These are phyloP conservation scores for Alternaria brassicicola DNA, from an alignment of 2,329 filamentous ascomycete genomes.

Conservation along the genomic window DNA sequence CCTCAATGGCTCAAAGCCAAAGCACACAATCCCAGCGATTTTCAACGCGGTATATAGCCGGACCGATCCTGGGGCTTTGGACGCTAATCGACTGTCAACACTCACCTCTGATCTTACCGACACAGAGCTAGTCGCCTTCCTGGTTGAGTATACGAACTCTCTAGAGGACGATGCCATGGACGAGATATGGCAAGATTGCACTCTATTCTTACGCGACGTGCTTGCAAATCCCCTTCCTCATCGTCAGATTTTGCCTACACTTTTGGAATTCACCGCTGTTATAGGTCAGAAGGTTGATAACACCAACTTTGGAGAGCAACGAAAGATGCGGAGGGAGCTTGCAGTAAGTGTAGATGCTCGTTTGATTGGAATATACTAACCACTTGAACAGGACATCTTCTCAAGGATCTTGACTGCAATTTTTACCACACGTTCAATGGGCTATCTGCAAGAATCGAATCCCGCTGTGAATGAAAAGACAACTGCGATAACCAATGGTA, in stretches of 20 bases:
- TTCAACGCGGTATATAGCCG: slow-evolving; percentile 97
- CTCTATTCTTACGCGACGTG: slow-evolving; percentile 86
- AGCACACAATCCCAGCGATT: slow-evolving; percentile 88
- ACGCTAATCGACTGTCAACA: slow-evolving; percentile 81
- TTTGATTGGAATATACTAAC: slow-evolving; percentile 2
- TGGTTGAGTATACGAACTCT: slow-evolving; percentile 87
- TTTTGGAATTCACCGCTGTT: slow-evolving; percentile 88
- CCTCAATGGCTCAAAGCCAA: slow-evolving; percentile 86
- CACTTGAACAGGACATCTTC: slow-evolving; percentile 74
- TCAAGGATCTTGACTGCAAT: slow-evolving; percentile 87
- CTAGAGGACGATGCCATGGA: slow-evolving; percentile 97
- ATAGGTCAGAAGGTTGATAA: slow-evolving; percentile 96
- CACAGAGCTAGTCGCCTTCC: slow-evolving; percentile 81
- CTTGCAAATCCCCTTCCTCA: slow-evolving; percentile 94
- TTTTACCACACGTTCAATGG: slow-evolving; percentile 85
- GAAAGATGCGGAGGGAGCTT: slow-evolving; percentile 87
- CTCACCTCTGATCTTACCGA: slow-evolving; percentile 85
- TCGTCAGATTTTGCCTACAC: slow-evolving; percentile 81
- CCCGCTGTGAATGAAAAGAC: slow-evolving; percentile 38
- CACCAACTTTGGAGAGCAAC: slow-evolving; percentile 94
- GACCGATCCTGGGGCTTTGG: slow-evolving; percentile 81
- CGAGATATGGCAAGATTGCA: slow-evolving; percentile 96
- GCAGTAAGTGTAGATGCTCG: slow-evolving; percentile 64
- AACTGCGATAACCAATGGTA: slow-evolving; percentile 36
- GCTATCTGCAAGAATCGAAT: slow-evolving; percentile 66